Conservation (phyloP, 768 basidiomycete species). For the Phaeotremella skinneri region DNA sequence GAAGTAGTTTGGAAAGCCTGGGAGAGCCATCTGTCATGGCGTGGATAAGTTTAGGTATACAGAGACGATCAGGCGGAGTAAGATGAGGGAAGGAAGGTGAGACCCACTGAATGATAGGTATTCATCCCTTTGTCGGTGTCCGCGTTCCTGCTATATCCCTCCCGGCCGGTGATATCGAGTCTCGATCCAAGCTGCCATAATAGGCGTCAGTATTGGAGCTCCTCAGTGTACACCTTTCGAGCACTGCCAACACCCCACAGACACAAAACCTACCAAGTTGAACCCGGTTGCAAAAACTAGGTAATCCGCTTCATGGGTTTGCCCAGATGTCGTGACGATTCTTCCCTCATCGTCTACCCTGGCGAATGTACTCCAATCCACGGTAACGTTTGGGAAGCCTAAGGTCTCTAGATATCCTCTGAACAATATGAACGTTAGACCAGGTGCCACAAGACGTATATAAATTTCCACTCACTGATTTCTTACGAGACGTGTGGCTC, state of each 20-base stretch:
- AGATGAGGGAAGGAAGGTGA: too few relatives aligned
- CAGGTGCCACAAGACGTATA: background rate
- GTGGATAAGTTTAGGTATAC: background rate
- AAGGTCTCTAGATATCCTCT: conserved; percentile 23
- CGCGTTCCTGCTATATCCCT: conserved; percentile 9
- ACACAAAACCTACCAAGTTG: conserved; percentile 23
- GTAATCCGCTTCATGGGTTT: conserved; percentile 13
- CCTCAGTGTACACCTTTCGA: background rate
- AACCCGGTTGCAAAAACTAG: conserved; percentile 33
- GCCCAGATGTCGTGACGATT: background rate
- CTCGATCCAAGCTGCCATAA: conserved; percentile 12
- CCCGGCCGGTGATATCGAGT: conserved; percentile 21
- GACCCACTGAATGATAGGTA: conserved; percentile 26
- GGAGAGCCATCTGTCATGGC: background rate
- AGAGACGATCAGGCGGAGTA: background rate
- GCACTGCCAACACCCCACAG: background rate
- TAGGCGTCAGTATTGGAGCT: background rate
- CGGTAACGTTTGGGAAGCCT: conserved; percentile 19
- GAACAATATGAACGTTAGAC: background rate
- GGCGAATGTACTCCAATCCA: conserved; percentile 11
- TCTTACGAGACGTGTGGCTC: background rate
- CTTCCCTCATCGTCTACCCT: background rate
- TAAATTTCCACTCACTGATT: background rate
- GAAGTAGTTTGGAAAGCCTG: conserved; percentile 24
- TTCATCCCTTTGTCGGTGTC: background rate